Evolutionary conservation across 306 rosid species (phyloP), one percentile per base, ranked within the genome.

Genomic region (Fragaria nilgerrensis): DNA sequence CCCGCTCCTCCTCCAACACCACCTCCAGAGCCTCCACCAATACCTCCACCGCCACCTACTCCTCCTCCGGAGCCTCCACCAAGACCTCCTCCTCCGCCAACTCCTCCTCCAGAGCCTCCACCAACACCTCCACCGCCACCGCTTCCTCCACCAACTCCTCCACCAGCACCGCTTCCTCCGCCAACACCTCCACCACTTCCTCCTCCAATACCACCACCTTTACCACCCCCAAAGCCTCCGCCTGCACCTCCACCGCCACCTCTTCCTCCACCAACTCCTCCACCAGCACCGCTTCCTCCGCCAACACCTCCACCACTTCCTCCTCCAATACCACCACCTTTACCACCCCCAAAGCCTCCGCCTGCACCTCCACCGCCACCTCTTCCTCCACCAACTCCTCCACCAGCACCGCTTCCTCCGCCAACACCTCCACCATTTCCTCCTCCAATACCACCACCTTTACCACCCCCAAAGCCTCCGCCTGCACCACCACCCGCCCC

Each of bases 391-490:
- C 71, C 64, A 7, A 19, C 44, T 6, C 50, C 77, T 14, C 32
- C 22, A 0, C 77, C 79, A 16, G 23, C 63, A 0, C 72, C 79
- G 12, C 15, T 7, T 5, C 78, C 92, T 5, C 23, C 59, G 0
- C 82, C 86, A 0, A n/a, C 13, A 0, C 88, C 89, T 0, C 39
- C 67, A 0, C 82, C 90, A 0, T 67, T 76, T 1, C 82, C 77
- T 3, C 74, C 74, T 5, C 76, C 76, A 5, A 2, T 11, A 4
- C 77, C 82, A 23, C 79, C 83, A 0, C 82, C 78, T 9, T 0
- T 27, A 1, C 45, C 62, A 22, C 73, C 73, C 0, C 74, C 74
- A 70, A 45, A 7, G 14, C 10, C 19, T 0, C 87, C 87, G 0
- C 82, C 82, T 0, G 77, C 85, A 1, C 27, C 75, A 0, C 76